These are phyloP conservation scores for Heliocybe sulcata DNA, from an alignment of 1,284 basidiomycete genomes.

Conservation along the genomic window DNA sequence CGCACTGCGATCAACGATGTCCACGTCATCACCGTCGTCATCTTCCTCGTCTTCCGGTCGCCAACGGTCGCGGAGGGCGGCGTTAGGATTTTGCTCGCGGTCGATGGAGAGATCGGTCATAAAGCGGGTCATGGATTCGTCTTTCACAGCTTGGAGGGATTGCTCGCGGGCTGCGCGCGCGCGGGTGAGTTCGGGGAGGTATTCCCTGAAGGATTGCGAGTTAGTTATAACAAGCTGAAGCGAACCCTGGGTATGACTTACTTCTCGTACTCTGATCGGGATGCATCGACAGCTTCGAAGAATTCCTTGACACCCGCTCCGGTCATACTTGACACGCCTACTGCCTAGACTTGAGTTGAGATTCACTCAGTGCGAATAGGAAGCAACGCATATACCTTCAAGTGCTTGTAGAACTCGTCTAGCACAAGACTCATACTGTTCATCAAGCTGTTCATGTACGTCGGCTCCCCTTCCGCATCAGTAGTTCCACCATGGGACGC, in stretches of 20 bases:
- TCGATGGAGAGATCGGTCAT: conserved; percentile 85
- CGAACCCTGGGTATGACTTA: conserved; percentile 27
- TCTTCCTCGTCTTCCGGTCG: conserved; percentile 43
- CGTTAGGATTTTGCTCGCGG: conserved; percentile 47
- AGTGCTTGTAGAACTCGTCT: conserved; percentile 97
- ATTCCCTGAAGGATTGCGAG: conserved; percentile 53
- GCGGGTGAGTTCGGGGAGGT: conserved; percentile 84
- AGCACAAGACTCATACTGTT: conserved; percentile 98
- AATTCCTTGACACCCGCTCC: conserved; percentile 91
- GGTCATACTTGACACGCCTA: conserved; percentile 94
- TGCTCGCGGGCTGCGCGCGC: conserved; percentile 56
- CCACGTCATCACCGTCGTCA: conserved; percentile 52
- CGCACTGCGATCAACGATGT: conserved; percentile 66
- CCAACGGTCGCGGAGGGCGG: conserved; percentile 49
- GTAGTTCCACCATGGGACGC: conserved; percentile 55
- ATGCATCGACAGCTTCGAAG: conserved; percentile 85
- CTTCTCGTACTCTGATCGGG: conserved; percentile 85
- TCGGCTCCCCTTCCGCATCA: conserved; percentile 85
- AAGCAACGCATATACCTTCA: conserved; percentile 52
- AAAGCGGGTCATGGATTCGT: conserved; percentile 75
- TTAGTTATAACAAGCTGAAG: background rate
- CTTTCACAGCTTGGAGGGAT: conserved; percentile 60
- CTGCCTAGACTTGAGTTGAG: conserved; percentile 49
- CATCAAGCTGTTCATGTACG: conserved; percentile 99
- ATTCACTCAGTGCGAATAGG: background rate